phyloP scores from a whole-genome alignment of 2,329 filamentous ascomycete genomes.

The Nigrograna mackinnonii region DNA sequence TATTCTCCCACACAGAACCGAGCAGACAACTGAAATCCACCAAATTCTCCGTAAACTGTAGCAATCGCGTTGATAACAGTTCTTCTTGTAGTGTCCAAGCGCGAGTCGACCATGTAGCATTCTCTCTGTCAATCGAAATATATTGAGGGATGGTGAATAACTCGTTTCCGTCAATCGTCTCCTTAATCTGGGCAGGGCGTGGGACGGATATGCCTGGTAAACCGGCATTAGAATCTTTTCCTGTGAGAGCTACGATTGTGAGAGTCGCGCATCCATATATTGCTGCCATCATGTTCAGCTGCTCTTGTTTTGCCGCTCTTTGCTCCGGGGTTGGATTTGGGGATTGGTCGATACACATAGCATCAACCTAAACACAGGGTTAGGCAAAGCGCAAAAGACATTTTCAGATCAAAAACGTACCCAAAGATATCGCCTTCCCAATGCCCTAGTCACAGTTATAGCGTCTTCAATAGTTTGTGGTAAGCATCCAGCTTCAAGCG shows the following conservation, averaged over 20 bases:
- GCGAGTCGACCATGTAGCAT: constrained; percentile 1
- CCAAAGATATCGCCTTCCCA: constrained; percentile 2
- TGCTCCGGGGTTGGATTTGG: constrained; percentile 2
- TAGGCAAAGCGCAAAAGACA: no score
- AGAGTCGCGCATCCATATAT: constrained; percentile 7
- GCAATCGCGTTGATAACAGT: constrained; percentile 2
- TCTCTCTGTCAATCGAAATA: not conserved
- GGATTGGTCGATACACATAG: constrained; percentile 6
- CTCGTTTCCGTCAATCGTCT: constrained; percentile 1
- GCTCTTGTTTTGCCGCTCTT: constrained; percentile 3
- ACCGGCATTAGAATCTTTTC: constrained; percentile 4
- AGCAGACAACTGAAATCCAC: constrained; percentile 3
- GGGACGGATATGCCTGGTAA: constrained; percentile 2
- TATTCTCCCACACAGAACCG: no score
- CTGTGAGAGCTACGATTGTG: constrained; percentile 4
- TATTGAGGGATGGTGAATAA: not conserved
- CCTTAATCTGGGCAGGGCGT: constrained; percentile 2
- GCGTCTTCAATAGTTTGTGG: constrained; percentile 8
- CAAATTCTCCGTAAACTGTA: constrained; percentile 2
- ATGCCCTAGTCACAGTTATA: constrained; percentile 1
- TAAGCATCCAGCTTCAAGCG: not conserved
- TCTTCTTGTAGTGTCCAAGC: constrained; percentile 4
- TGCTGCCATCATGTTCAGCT: constrained; percentile 6
- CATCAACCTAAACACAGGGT: constrained; percentile 6
- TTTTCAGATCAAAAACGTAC: no score